Evolutionary conservation across 176 grass and related monocot species (phyloP).

Genomic region (Carex scoparia): DNA sequence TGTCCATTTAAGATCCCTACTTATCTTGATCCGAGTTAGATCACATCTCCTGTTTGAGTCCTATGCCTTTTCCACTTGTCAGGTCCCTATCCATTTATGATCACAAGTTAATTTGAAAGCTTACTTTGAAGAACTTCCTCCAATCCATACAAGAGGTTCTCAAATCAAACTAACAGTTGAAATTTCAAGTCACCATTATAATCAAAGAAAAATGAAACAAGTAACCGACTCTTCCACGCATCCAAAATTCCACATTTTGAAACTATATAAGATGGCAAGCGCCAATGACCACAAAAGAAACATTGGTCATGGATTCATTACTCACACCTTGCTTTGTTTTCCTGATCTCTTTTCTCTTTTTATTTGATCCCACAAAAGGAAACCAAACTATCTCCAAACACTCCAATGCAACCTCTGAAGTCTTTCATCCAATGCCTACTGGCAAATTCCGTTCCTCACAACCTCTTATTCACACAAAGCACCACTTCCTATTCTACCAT

Average conservation of each 20-base stretch:
- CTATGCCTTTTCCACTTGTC: background rate
- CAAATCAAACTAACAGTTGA: background rate
- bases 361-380: background rate
- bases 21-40: background rate
- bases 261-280: background rate
- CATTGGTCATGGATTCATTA: background rate
- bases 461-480: background rate
- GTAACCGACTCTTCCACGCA: background rate
- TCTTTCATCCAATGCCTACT: conserved; percentile 30
- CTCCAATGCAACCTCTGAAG: conserved; percentile 5
- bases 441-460: background rate
- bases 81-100: background rate
- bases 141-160: background rate
- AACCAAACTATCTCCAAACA: background rate
- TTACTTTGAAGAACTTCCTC: background rate
- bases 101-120: background rate
- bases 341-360: conserved; percentile 8
- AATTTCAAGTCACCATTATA: background rate
- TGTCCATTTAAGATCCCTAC: background rate
- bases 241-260: background rate
- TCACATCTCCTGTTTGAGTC: background rate
- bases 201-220: conserved; percentile 5
- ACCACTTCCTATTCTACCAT: conserved; percentile 16
- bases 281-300: background rate
- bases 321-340: background rate